phyloP scores from a whole-genome alignment of 2,329 filamentous ascomycete genomes.

The Beauveria sp. region DNA sequence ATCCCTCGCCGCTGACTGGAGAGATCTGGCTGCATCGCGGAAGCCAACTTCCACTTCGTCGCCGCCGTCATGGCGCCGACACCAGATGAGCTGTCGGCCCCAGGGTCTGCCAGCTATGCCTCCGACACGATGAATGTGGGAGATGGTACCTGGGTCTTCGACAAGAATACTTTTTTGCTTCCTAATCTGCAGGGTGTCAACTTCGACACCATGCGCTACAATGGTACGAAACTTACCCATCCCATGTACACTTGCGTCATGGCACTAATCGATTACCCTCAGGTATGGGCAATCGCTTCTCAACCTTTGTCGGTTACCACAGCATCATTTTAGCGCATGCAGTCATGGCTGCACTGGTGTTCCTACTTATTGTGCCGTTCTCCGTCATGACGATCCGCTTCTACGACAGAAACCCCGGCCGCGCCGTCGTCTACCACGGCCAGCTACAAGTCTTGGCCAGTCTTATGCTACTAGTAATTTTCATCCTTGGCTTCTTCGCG shows the following conservation, averaged over 20 bases:
- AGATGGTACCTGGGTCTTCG: slow-evolving; percentile 77
- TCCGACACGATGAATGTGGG: slow-evolving; percentile 70
- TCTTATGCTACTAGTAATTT: slow-evolving; percentile 60
- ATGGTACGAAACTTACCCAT: slow-evolving; percentile 49
- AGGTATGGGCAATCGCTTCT: slow-evolving; percentile 81
- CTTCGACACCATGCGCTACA: slow-evolving; percentile 77
- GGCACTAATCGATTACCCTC: slow-evolving; percentile 12
- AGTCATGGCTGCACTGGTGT: slow-evolving; percentile 63
- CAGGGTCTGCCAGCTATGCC: slow-evolving; percentile 65
- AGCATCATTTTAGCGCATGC: slow-evolving; percentile 63
- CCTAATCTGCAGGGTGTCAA: slow-evolving; percentile 71
- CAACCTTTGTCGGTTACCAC: slow-evolving; percentile 62
- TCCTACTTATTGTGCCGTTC: slow-evolving; percentile 64
- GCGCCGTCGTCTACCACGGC: slow-evolving; percentile 61
- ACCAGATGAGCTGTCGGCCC: slow-evolving; percentile 53
- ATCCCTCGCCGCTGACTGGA: not conserved
- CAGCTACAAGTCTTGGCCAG: slow-evolving; percentile 66
- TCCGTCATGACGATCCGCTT: slow-evolving; percentile 71
- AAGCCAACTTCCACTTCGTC: slow-evolving; percentile 18
- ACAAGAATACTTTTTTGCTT: slow-evolving; percentile 68
- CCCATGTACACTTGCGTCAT: too few relatives aligned
- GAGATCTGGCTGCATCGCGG: not conserved
- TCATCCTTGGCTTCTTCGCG: slow-evolving; percentile 70
- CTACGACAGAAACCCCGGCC: slow-evolving; percentile 53
- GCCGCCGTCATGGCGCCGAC: slow-evolving; percentile 53